These are phyloP conservation scores for Pelargonium nanum DNA, from an alignment of 345 rosid genomes.

Conservation along the genomic window DNA sequence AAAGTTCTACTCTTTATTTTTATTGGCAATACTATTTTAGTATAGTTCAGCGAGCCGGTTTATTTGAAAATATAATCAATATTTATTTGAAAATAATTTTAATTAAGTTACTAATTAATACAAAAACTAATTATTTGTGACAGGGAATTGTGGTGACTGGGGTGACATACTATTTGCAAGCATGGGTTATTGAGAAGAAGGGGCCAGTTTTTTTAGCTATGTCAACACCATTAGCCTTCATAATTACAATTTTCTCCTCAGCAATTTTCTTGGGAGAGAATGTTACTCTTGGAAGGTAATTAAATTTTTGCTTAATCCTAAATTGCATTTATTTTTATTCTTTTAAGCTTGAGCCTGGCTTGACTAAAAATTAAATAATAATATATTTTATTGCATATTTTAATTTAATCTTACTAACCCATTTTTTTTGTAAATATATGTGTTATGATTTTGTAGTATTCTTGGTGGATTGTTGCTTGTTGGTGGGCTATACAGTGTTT, in stretches of 20 bases:
- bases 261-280: slow-evolving; percentile 51
- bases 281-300: slow-evolving; percentile 66
- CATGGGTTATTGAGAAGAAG: slow-evolving; percentile 83
- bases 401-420: neutral
- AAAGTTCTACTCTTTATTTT: too few species aligned
- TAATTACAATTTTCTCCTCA: slow-evolving; percentile 58
- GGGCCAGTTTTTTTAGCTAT: slow-evolving; percentile 91
- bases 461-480: slow-evolving; percentile 63
- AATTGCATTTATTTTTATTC: too few species aligned
- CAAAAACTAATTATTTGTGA: neutral
- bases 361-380: neutral
- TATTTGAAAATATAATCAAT: too few species aligned
- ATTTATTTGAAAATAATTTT: neutral
- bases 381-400: neutral
- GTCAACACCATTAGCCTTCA: slow-evolving; percentile 65
- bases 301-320: neutral
- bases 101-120: too few species aligned
- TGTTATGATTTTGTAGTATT: slow-evolving; percentile 29
- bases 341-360: neutral
- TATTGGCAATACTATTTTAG: too few species aligned
- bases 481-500: slow-evolving; percentile 65
- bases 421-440: neutral
- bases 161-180: slow-evolving; percentile 66
- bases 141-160: slow-evolving; percentile 94
- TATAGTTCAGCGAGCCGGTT: too few species aligned